Percentiles rank a stretch among this genome's conserved stretches.
These are phyloP conservation scores for Scheffersomyces stipitis DNA, from an alignment of 805 yeast genomes.

Conservation along the genomic window DNA sequence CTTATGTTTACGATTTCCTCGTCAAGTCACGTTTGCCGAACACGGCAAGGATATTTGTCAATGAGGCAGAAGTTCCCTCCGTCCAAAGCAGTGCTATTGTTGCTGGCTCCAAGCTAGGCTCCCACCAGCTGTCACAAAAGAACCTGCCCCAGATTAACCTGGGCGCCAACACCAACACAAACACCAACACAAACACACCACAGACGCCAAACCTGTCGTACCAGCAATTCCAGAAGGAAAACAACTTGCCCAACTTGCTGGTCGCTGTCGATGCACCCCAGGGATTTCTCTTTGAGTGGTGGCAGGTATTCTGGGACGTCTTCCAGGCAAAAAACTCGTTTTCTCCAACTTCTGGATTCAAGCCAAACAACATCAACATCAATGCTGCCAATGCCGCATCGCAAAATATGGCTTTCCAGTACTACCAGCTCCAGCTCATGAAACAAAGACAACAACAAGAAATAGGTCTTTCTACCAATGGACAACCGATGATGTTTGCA, in stretches of 20 bases:
- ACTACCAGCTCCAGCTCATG: slow-evolving; percentile 61
- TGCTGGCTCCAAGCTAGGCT: slow-evolving; percentile 1
- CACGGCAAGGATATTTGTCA: slow-evolving; percentile 71
- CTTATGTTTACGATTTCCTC: slow-evolving; percentile 84
- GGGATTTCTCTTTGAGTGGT: slow-evolving; percentile 90
- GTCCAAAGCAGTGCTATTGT: slow-evolving; percentile 4
- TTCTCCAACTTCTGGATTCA: neutral
- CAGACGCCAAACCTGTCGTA: slow-evolving; percentile 20
- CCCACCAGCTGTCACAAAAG: slow-evolving; percentile 11
- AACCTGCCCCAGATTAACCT: slow-evolving; percentile 17
- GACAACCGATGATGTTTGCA: too few species aligned
- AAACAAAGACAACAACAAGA: slow-evolving; percentile 62
- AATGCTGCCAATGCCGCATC: slow-evolving; percentile 59
- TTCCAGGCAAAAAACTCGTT: slow-evolving; percentile 67
- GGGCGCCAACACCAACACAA: slow-evolving; percentile 1
- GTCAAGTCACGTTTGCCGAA: slow-evolving; percentile 68
- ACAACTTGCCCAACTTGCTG: slow-evolving; percentile 48
- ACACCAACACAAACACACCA: slow-evolving; percentile 17
- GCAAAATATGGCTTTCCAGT: slow-evolving; percentile 63
- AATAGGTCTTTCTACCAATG: too few species aligned
- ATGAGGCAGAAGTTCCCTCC: slow-evolving; percentile 70
- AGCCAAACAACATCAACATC: slow-evolving; percentile 20
- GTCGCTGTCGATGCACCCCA: slow-evolving; percentile 79
- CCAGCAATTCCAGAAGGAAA: slow-evolving; percentile 32
- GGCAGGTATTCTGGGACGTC: slow-evolving; percentile 95